Percentiles rank a stretch among this genome's conserved stretches.
Evolutionary conservation across 192 early-diverging fungal species (phyloP).

Genomic region (Umbelopsis vinacea): DNA sequence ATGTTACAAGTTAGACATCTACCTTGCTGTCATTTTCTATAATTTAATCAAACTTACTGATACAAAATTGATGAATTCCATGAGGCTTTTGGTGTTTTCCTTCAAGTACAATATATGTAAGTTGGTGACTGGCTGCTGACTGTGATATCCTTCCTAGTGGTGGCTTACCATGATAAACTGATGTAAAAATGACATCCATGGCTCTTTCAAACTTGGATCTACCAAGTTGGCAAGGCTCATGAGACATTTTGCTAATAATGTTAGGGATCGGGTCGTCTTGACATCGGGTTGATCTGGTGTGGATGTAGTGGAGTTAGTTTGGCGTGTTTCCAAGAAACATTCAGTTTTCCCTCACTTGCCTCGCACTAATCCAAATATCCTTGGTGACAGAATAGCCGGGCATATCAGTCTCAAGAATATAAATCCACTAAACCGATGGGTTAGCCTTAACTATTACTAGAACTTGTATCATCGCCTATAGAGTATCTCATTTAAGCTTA

Average conservation of each 20-base stretch:
- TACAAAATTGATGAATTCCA: constrained; percentile 65
- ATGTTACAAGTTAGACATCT: no score
- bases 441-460: constrained; percentile 17
- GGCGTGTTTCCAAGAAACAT: not conserved
- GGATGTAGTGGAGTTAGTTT: not conserved
- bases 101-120: constrained; percentile 23
- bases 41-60: constrained; percentile 35
- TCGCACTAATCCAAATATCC: constrained; percentile 70
- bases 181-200: constrained; percentile 71
- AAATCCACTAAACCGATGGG: constrained; percentile 60
- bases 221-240: constrained; percentile 73
- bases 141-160: not conserved
- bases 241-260: constrained; percentile 73
- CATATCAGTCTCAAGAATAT: constrained; percentile 73
- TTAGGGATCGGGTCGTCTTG: constrained; percentile 62
- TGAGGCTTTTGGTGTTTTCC: constrained; percentile 61
- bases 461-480: not conserved
- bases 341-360: constrained; percentile 20
- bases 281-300: constrained; percentile 57
- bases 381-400: constrained; percentile 74
- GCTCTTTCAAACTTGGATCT: constrained; percentile 65
- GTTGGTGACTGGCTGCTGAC: not conserved
- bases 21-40: no score
- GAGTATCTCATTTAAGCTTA: constrained; percentile 6
- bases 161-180: constrained; percentile 55